Evolutionary conservation across 805 yeast species (phyloP).

Genomic region (Saccharomycopsis fodiens): DNA sequence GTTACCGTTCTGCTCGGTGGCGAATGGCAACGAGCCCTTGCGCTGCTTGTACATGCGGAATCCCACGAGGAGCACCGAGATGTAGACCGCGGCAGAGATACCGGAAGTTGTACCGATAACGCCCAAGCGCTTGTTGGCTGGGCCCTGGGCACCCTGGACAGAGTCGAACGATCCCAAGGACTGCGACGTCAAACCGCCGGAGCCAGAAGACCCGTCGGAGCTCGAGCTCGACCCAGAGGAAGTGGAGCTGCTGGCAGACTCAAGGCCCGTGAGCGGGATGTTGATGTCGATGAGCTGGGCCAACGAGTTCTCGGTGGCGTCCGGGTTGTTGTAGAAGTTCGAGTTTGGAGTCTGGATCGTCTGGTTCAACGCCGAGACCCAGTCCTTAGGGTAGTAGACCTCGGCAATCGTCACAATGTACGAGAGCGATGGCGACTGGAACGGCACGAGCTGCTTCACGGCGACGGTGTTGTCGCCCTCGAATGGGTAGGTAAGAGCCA

Average conservation of each 20-base stretch:
- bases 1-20: conserved; percentile 17
- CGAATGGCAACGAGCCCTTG: conserved; percentile 19
- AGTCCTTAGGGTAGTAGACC: conserved; percentile 63
- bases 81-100: conserved; percentile 20
- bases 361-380: conserved; percentile 30
- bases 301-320: conserved; percentile 45
- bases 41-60: conserved; percentile 26
- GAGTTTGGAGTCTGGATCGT: conserved; percentile 35
- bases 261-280: conserved; percentile 48
- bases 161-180: conserved; percentile 19
- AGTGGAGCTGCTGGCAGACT: conserved; percentile 8
- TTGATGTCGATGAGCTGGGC: conserved; percentile 67
- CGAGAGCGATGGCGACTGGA: conserved; percentile 43
- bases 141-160: conserved; percentile 25
- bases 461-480: conserved; percentile 36
- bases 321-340: conserved; percentile 52
- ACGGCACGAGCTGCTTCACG: conserved; percentile 71
- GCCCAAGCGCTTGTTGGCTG: conserved; percentile 27
- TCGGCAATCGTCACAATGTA: conserved; percentile 86
- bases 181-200: conserved; percentile 21
- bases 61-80: conserved; percentile 24
- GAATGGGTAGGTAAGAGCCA: conserved; percentile 59
- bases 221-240: conserved; percentile 6
- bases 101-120: conserved; percentile 35
- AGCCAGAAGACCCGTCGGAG: conserved; percentile 14